Evolutionary conservation across 345 rosid genomes (phyloP), one percentile per base, ranked within the genome.

Genomic region (Zanthoxylum bungeanum): DNA sequence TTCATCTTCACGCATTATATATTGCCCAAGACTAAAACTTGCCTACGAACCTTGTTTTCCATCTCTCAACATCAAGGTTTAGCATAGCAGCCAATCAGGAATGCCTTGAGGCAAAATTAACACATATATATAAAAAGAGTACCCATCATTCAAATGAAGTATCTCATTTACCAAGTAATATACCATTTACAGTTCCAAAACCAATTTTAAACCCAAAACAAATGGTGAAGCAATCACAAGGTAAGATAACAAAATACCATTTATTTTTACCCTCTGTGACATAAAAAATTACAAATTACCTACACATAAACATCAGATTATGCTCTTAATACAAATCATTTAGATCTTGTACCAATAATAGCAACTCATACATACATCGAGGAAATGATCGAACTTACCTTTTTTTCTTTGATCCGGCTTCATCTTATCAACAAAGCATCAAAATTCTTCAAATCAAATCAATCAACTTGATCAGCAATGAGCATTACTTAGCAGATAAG

Each of bases 341-440:
- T 52, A 49, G 73, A 57, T 68, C 60, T 76, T 76, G 70, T 31
- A 0, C 42, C 24, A 28, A 22, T 28, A 67, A 56, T 9, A 40
- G 47, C 49, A 61, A 53, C 69, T 74, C 63, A 34, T 5, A 44
- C 24, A 64, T 2, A 21, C 40, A 56, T 37, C 40, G 53, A 0
- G 37, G 2, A 40, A 44, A 17, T 24, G 40, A 69, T 16, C 25
- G 55, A 66, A 56, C 5, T 9, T 64, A 90, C 98, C 98, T 91
- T 93, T 81, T n/a, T 85, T 91, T 68, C 98, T 77, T 64, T 89
- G 97, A 86, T 91, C 97, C 79, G 88, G 80, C 84, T 91, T 94
- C 98, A 93, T 93, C 87, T 88, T 87, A 76, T 74, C 81, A 74
- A 77, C 79, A 81, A 76, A 19, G 86, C 84, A 82, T 85, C 71